These are phyloP conservation scores for Kwoniella europaea DNA, from an alignment of 768 basidiomycete species.

Conservation along the genomic window DNA sequence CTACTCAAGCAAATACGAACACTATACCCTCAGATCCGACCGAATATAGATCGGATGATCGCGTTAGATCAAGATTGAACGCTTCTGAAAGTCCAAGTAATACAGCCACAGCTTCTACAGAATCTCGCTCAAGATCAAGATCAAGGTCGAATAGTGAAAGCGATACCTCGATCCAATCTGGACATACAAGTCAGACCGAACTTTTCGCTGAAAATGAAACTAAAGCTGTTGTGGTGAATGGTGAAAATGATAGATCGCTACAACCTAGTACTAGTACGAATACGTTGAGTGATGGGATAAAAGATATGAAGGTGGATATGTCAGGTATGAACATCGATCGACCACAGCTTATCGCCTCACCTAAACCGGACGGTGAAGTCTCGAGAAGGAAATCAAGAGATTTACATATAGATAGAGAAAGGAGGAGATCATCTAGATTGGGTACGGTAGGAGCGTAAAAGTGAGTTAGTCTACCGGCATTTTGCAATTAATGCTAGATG, in stretches of 20 bases:
- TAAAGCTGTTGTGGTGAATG: background rate
- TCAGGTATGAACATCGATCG: background rate
- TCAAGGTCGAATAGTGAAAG: conserved; percentile 20
- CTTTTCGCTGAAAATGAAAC: background rate
- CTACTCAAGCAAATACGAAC: background rate
- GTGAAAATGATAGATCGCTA: background rate
- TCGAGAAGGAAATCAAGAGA: background rate
- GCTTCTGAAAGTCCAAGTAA: conserved; percentile 2
- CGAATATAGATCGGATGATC: conserved; percentile 15
- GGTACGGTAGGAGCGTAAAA: conserved; percentile 13
- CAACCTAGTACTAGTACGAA: background rate
- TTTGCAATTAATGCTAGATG: too few relatives aligned
- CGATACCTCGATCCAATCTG: conserved; percentile 1
- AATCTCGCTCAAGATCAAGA: conserved; percentile 8
- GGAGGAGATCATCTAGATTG: conserved; percentile 13
- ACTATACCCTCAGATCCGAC: background rate
- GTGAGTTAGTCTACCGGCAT: background rate
- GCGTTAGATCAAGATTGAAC: conserved; percentile 4
- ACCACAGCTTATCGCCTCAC: too few relatives aligned
- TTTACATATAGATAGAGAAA: background rate
- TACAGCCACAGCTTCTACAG: conserved; percentile 23
- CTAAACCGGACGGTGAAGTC: background rate
- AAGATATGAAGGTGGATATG: conserved; percentile 19
- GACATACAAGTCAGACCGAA: conserved; percentile 10
- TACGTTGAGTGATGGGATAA: conserved; percentile 12